Evolutionary conservation across 306 rosid genomes (phyloP).

Genomic region (Trifolium fragiferum): DNA sequence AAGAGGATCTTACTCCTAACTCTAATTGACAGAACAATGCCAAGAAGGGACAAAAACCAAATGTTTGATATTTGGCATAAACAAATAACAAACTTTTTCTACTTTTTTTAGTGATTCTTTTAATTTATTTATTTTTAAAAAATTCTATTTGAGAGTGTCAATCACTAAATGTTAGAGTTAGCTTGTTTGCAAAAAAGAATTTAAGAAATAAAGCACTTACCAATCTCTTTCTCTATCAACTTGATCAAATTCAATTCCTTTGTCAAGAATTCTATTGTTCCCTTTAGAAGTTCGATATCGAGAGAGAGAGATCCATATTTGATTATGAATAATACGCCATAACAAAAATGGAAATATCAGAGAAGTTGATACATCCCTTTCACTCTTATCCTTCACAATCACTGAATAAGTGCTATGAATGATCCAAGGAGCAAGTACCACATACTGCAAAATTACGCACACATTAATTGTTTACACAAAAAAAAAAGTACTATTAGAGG

Average conservation of each 20-base stretch:
- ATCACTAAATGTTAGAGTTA: too few relatives aligned
- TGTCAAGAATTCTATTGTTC: conserved; percentile 54
- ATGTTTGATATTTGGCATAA: too few relatives aligned
- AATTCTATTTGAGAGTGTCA: too few relatives aligned
- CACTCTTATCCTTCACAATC: conserved; percentile 39
- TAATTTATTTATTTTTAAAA: too few relatives aligned
- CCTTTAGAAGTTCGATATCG: conserved; percentile 64
- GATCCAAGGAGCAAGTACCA: conserved; percentile 44
- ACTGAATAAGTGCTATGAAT: conserved; percentile 30
- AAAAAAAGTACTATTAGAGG: too few relatives aligned
- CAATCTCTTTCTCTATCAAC: conserved; percentile 72
- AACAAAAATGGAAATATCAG: conserved; percentile 44
- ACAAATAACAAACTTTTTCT: too few relatives aligned
- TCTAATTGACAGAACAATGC: too few relatives aligned
- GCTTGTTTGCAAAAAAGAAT: too few relatives aligned
- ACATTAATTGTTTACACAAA: neutral
- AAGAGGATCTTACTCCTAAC: too few relatives aligned
- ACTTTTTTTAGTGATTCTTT: too few relatives aligned
- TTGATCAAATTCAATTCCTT: conserved; percentile 72
- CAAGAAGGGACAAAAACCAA: too few relatives aligned
- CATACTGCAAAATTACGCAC: conserved; percentile 39
- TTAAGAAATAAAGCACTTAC: conserved; percentile 28
- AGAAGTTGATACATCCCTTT: conserved; percentile 37
- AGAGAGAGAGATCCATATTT: conserved; percentile 67
- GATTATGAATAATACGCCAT: conserved; percentile 59